Base-by-base conservation (phyloP, 768 basidiomycete species). In the Mycena vitilis region DNA sequence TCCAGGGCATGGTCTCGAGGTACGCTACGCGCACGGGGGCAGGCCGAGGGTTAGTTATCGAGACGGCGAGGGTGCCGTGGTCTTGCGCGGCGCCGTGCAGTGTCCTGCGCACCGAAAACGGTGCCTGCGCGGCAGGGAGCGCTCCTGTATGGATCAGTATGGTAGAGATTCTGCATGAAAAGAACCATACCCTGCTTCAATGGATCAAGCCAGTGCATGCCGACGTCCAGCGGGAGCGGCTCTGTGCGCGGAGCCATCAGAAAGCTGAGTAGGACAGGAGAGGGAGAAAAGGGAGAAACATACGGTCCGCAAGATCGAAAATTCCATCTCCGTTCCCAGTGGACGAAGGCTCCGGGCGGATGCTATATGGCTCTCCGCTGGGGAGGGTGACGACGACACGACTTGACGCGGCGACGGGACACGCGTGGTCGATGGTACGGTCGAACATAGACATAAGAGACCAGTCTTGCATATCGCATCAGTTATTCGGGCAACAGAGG, bases 1-100 rank as follows among this genome's bases (percentile, higher is more conserved):
- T 90, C 90, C 96, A 97, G 5, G 97, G 98, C 86, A 96, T 91
- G 1, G 92, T 93, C 79, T 99, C 98, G 51, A 96, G 86, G 78
- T 96, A 98, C 11, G 91, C 77, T 0, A 91, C 83, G 22, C 81
- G 77, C 23, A 88, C 71, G 1, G 82, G 71, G 7, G 79, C 75
- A 22, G 80, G 70, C 45, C 81, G 81, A 68, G 88, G 84, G 74
- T 97, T 98, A 8, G 75, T 83, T 59, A 98, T 77, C 25, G 84
- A 81, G 15, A 96, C 78, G 51, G 85, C 85, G 22, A 99, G 88
- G 18, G 86, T 83, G 5, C 95, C 96, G 52, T 85, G 86, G 12
- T 90, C 91, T 77, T 96, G 95, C 60, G 87, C 90, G 15, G 88
- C 84, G 22, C 95, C 93, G 45, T 85, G 86, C 23, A 97, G 83